Conservation (phyloP, 2,329 filamentous ascomycete species). For the Cryphonectria nitschkei region DNA sequence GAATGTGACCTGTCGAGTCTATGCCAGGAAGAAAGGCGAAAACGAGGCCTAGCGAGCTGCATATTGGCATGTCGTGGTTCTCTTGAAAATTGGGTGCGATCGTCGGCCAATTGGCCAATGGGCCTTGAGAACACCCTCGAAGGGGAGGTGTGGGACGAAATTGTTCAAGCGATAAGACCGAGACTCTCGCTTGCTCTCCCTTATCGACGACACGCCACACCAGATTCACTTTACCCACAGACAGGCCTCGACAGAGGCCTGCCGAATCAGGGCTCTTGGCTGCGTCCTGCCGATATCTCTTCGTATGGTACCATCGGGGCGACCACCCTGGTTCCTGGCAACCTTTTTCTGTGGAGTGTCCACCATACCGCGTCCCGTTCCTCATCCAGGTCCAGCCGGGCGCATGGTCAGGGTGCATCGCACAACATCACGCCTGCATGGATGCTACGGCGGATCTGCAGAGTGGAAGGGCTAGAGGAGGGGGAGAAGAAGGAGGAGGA, state of each 20-base stretch:
- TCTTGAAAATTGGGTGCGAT: not conserved
- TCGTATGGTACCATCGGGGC: conserved; percentile 3
- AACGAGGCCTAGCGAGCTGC: not conserved
- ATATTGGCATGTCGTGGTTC: not conserved
- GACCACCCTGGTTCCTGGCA: conserved; percentile 2
- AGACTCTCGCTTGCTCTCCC: not conserved
- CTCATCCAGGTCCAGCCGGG: not conserved
- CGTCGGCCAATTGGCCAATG: not conserved
- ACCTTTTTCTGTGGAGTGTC: not conserved
- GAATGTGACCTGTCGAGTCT: not conserved
- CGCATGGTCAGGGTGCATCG: not conserved
- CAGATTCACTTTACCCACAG: not conserved
- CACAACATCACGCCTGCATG: not conserved
- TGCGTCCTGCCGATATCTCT: conserved; percentile 15
- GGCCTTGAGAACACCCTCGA: not conserved
- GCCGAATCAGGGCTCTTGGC: conserved; percentile 1
- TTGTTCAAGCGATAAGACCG: not conserved
- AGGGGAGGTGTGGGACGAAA: not conserved
- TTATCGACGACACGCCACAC: conserved; percentile 5
- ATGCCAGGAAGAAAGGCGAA: not conserved
- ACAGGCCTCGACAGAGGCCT: conserved; percentile 5
- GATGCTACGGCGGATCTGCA: conserved; percentile 3
- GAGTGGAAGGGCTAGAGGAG: not conserved
- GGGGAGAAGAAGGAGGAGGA: not conserved
- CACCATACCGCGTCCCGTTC: not conserved